phyloP scores from a whole-genome alignment of 1,284 basidiomycete genomes.

The Crucibulum parvulum region DNA sequence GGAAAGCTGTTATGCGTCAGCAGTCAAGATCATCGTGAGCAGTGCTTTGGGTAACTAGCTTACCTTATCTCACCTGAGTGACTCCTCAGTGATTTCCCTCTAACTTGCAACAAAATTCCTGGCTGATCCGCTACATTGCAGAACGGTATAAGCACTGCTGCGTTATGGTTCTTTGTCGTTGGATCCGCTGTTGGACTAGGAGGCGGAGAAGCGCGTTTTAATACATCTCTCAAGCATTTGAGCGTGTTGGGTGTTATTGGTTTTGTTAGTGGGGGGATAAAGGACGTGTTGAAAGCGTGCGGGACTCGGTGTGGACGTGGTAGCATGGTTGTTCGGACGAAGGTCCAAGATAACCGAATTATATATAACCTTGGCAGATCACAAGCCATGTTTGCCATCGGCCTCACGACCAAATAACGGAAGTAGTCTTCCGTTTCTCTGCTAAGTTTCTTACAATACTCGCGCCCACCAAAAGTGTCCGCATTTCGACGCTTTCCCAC shows the following conservation, averaged over 20 bases:
- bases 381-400: too few species aligned
- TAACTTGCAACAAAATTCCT: constrained; percentile 74
- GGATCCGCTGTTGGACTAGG: constrained; percentile 13
- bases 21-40: not conserved
- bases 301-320: not conserved
- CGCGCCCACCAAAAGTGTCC: too few species aligned
- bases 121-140: constrained; percentile 73
- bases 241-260: constrained; percentile 46
- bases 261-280: constrained; percentile 35
- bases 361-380: too few species aligned
- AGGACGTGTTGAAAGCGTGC: constrained; percentile 16
- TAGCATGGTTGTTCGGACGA: not conserved
- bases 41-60: constrained; percentile 16
- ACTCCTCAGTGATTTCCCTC: constrained; percentile 66
- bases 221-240: constrained; percentile 44
- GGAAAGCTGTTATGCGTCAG: constrained; percentile 63
- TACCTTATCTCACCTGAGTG: constrained; percentile 87
- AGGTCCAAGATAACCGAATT: too few species aligned
- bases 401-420: too few species aligned
- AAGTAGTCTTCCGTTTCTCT: too few species aligned
- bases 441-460: too few species aligned
- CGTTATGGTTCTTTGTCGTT: constrained; percentile 40
- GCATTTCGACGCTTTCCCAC: too few species aligned
- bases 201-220: constrained; percentile 25
- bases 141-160: constrained; percentile 77